Conservation (phyloP, 176 grass and related monocot genomes). For the Canna indica region DNA sequence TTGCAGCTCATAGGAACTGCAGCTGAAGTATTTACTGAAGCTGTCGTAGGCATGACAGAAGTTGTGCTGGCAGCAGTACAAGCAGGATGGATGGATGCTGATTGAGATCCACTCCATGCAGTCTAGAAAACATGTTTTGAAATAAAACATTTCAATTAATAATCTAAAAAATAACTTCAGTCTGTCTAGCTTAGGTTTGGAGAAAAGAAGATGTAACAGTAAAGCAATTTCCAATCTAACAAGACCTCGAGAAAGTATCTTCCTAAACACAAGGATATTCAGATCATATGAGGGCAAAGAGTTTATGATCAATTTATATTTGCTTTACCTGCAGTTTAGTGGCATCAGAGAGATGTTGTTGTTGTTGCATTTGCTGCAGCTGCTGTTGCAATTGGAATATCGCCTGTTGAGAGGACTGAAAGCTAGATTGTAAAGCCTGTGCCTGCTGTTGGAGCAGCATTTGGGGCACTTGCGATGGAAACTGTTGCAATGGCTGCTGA, state of each 20-base stretch:
- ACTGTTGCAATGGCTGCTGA: conserved; percentile 62
- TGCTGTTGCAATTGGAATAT: conserved; percentile 97
- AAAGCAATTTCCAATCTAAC: not conserved
- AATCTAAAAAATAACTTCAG: no score
- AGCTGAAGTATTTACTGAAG: conserved; percentile 38
- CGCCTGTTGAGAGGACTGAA: conserved; percentile 94
- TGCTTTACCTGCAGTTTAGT: conserved; percentile 66
- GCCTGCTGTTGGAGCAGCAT: conserved; percentile 89
- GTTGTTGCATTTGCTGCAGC: conserved; percentile 83
- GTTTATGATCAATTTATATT: not conserved
- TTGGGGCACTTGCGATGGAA: conserved; percentile 72
- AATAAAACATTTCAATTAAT: not conserved
- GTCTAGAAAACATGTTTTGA: conserved; percentile 11
- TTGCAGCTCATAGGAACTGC: conserved; percentile 70
- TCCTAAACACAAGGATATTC: not conserved
- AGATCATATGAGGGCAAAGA: not conserved
- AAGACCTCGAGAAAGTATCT: not conserved
- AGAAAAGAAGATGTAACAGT: not conserved
- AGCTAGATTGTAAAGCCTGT: conserved; percentile 86
- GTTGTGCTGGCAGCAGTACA: conserved; percentile 37
- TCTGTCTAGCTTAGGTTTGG: not conserved
- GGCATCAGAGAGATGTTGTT: conserved; percentile 38
- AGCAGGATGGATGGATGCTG: conserved; percentile 40
- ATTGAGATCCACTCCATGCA: conserved; percentile 30
- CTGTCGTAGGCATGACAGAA: conserved; percentile 34